Evolutionary conservation across 768 basidiomycete species (phyloP).

Genomic region (Leccinum disarticulatum): DNA sequence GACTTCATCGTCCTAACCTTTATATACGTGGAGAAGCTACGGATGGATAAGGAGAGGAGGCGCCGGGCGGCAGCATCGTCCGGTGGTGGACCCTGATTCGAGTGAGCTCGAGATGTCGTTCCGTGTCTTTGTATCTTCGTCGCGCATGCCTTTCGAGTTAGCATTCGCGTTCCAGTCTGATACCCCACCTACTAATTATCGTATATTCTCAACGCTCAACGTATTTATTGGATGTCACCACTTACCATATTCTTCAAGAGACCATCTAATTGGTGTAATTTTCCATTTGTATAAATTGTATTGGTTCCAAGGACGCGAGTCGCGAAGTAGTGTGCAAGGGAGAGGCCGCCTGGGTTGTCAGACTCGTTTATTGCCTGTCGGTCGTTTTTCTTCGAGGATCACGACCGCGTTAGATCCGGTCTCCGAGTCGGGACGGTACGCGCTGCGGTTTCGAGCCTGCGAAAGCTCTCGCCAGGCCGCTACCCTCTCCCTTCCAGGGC

Average conservation of each 20-base stretch:
- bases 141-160: neutral
- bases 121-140: neutral
- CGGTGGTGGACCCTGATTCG: constrained; percentile 16
- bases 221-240: neutral
- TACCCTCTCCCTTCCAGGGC: too few relatives aligned
- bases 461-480: too few relatives aligned
- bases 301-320: neutral
- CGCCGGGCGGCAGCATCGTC: constrained; percentile 5
- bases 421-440: too few relatives aligned
- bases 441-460: too few relatives aligned
- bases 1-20: constrained; percentile 30
- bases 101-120: neutral
- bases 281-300: neutral
- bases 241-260: neutral
- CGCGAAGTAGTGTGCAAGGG: too few relatives aligned
- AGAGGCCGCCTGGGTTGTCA: too few relatives aligned
- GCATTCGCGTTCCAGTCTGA: neutral
- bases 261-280: neutral
- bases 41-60: constrained; percentile 23
- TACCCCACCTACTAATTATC: neutral
- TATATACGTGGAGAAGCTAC: constrained; percentile 31
- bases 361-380: too few relatives aligned
- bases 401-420: too few relatives aligned
- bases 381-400: too few relatives aligned
- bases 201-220: neutral